phyloP scores from a whole-genome alignment of 495 filamentous ascomycete genomes.

The Neurospora sp. region DNA sequence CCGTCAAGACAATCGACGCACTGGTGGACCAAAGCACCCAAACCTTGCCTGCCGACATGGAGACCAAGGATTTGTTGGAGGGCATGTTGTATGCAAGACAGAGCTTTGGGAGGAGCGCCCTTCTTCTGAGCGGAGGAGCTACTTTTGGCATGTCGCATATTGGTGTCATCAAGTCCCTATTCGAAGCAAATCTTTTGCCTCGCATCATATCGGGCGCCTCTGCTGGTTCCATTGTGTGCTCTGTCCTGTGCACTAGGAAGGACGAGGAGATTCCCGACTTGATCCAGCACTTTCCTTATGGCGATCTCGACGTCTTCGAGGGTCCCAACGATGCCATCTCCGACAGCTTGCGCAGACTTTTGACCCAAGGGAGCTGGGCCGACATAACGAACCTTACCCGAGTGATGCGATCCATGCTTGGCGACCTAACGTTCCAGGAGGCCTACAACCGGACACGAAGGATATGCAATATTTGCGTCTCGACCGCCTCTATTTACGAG shows the following conservation, averaged over 20 bases:
- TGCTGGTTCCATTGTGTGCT: conserved; percentile 86
- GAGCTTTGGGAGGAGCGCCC: conserved; percentile 78
- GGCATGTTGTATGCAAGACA: conserved; percentile 63
- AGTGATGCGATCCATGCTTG: conserved; percentile 70
- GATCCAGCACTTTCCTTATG: conserved; percentile 64
- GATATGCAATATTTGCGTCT: conserved; percentile 89
- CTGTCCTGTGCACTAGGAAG: conserved; percentile 73
- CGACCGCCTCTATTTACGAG: conserved; percentile 77
- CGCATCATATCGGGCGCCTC: conserved; percentile 91
- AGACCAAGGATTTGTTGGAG: conserved; percentile 53
- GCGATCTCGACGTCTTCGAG: conserved; percentile 78
- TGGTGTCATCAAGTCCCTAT: conserved; percentile 83
- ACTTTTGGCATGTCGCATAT: conserved; percentile 97
- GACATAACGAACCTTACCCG: conserved; percentile 71
- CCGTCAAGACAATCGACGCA: conserved; percentile 58
- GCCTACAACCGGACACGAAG: conserved; percentile 85
- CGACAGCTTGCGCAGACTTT: conserved; percentile 59
- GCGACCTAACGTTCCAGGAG: conserved; percentile 89
- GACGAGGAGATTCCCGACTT: conserved; percentile 76
- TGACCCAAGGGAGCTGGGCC: conserved; percentile 73
- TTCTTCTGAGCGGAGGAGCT: conserved; percentile 81
- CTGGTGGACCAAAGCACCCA: conserved; percentile 56
- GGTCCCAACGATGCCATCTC: conserved; percentile 57
- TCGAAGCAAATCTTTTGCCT: conserved; percentile 64
- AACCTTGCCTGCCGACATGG: conserved; percentile 36